Evolutionary conservation across 176 grass and related monocot genomes (phyloP).

Genomic region (Carex littledalei): DNA sequence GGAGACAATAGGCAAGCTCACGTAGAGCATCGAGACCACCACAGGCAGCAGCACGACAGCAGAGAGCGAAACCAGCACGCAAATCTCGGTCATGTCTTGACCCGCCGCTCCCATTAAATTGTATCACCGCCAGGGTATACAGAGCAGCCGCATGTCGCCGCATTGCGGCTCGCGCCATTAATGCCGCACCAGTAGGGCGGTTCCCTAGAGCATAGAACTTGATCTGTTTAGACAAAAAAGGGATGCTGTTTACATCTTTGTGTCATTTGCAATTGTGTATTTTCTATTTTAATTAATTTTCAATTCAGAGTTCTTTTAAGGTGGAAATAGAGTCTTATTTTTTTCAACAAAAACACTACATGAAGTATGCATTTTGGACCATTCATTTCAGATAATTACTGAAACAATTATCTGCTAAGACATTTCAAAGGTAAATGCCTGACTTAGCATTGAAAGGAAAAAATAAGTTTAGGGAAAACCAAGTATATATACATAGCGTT

Average conservation of each 20-base stretch:
- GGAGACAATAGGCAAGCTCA: conserved; percentile 41
- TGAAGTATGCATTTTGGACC: not conserved
- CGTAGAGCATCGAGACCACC: conserved; percentile 37
- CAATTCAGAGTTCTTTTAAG: not conserved
- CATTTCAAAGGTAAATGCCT: not conserved
- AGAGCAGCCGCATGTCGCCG: conserved; percentile 26
- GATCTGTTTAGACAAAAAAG: conserved; percentile 22
- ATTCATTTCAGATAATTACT: not conserved
- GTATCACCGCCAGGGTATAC: conserved; percentile 26
- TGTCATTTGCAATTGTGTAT: not conserved
- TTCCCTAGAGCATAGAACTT: conserved; percentile 34
- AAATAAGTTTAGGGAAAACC: not conserved
- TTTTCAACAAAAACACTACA: not conserved
- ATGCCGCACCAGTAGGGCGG: conserved; percentile 8
- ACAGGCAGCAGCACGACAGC: conserved; percentile 21
- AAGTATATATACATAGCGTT: not conserved
- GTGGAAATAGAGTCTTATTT: not conserved
- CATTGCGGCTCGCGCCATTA: conserved; percentile 33
- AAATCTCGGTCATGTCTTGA: conserved; percentile 13
- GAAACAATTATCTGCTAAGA: not conserved
- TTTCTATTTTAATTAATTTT: not conserved
- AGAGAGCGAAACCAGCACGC: conserved; percentile 22
- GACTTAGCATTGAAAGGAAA: not conserved
- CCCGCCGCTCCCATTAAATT: conserved; percentile 27
- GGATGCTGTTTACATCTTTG: not conserved